phyloP scores from a whole-genome alignment of 306 rosid genomes.

The Urtica urens region DNA sequence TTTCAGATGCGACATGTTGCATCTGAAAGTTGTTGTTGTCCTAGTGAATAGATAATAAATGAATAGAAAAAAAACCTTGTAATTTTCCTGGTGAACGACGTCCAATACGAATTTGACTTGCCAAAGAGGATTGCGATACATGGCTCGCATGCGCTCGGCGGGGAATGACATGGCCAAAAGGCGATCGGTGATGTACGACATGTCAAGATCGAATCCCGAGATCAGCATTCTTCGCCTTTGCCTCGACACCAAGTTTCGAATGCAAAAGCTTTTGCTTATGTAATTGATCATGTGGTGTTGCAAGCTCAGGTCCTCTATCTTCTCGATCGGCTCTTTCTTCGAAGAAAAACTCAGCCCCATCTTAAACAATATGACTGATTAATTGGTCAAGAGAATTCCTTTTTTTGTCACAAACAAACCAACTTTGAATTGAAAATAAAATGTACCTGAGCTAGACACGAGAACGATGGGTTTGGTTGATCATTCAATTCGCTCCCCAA shows the following conservation, averaged over 20 bases:
- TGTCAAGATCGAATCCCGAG: slow-evolving; percentile 96
- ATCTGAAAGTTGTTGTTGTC: too few relatives aligned
- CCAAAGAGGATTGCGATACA: slow-evolving; percentile 95
- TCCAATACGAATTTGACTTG: slow-evolving; percentile 93
- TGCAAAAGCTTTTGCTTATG: slow-evolving; percentile 45
- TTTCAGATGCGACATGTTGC: too few relatives aligned
- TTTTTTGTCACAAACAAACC: too few relatives aligned
- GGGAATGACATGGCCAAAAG: slow-evolving; percentile 93
- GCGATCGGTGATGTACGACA: slow-evolving; percentile 82
- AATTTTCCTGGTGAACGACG: slow-evolving; percentile 65
- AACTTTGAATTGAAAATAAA: too few relatives aligned
- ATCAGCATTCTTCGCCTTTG: slow-evolving; percentile 84
- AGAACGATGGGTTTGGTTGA: too few relatives aligned
- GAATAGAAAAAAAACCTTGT: too few relatives aligned
- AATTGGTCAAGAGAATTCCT: too few relatives aligned
- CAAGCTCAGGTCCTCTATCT: slow-evolving; percentile 23
- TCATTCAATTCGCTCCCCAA: too few relatives aligned
- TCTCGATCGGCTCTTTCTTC: slow-evolving; percentile 32
- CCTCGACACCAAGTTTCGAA: slow-evolving; percentile 88
- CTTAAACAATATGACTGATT: too few relatives aligned
- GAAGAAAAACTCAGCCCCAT: slow-evolving; percentile 65
- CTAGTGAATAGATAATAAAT: too few relatives aligned
- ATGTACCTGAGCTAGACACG: too few relatives aligned
- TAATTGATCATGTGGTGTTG: slow-evolving; percentile 55
- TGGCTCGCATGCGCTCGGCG: slow-evolving; percentile 76